phyloP scores from a whole-genome alignment of 495 filamentous ascomycete species.

The Penicillium pancosmium region DNA sequence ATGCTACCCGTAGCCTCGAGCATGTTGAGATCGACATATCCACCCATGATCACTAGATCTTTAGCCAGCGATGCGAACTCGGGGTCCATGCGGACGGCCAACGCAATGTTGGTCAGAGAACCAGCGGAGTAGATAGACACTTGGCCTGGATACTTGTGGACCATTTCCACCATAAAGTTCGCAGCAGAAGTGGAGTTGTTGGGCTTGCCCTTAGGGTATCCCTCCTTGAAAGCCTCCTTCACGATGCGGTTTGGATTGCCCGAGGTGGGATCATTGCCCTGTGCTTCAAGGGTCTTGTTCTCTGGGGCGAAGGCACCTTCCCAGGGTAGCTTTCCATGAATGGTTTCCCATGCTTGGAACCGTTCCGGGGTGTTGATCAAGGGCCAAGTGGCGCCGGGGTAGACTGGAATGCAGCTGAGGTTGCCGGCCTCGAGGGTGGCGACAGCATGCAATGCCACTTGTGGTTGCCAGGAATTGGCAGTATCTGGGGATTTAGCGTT shows the following conservation, averaged over 20 bases:
- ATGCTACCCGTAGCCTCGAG: slow-evolving; percentile 31
- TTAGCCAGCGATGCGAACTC: slow-evolving; percentile 43
- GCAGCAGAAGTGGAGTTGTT: slow-evolving; percentile 35
- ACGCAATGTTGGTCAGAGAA: slow-evolving; percentile 45
- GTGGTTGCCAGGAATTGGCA: slow-evolving; percentile 36
- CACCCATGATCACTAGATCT: slow-evolving; percentile 43
- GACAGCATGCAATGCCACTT: slow-evolving; percentile 33
- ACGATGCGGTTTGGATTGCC: slow-evolving; percentile 35
- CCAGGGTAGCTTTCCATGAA: slow-evolving; percentile 38
- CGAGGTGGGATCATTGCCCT: slow-evolving; percentile 37
- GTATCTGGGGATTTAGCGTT: slow-evolving; percentile 23
- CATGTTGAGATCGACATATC: slow-evolving; percentile 45
- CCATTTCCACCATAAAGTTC: slow-evolving; percentile 44
- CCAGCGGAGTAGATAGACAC: slow-evolving; percentile 39
- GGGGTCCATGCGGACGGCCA: slow-evolving; percentile 42
- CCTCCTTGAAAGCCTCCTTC: slow-evolving; percentile 37
- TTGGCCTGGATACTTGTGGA: slow-evolving; percentile 39
- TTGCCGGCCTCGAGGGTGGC: slow-evolving; percentile 37
- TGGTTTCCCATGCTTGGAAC: slow-evolving; percentile 36
- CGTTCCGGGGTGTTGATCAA: slow-evolving; percentile 35
- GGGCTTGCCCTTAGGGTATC: slow-evolving; percentile 32
- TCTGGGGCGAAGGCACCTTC: slow-evolving; percentile 38
- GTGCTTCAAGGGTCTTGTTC: slow-evolving; percentile 30
- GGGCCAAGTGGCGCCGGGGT: slow-evolving; percentile 35
- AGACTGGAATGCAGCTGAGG: slow-evolving; percentile 38